Conservation (phyloP, 164 flowering plant species). For the Piper betle region DNA sequence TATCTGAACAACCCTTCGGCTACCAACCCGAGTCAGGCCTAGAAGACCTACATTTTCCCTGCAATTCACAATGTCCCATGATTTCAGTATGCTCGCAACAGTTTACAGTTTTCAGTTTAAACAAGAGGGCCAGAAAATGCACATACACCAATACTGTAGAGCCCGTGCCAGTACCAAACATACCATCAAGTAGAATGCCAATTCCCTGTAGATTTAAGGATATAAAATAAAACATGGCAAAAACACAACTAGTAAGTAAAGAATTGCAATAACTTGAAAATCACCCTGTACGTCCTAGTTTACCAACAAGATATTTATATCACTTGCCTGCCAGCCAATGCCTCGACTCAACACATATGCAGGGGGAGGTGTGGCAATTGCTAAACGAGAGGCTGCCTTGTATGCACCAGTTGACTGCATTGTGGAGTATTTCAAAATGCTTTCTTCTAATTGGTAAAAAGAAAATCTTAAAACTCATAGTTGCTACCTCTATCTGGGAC, state of each 20-base stretch:
- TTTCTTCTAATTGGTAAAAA: neutral
- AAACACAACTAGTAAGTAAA: neutral
- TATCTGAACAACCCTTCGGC: slow-evolving; percentile 94
- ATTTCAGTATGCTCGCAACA: neutral
- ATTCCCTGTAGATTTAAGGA: slow-evolving; percentile 52
- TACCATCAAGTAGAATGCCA: slow-evolving; percentile 83
- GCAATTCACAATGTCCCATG: slow-evolving; percentile 10
- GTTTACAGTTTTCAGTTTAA: neutral
- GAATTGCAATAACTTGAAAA: neutral
- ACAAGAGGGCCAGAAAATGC: neutral
- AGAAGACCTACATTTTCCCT: slow-evolving; percentile 98
- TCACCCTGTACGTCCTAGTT: neutral
- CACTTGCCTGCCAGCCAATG: slow-evolving; percentile 93
- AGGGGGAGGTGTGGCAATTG: slow-evolving; percentile 99
- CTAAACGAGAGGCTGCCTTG: slow-evolving; percentile 90
- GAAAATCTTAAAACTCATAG: slow-evolving; percentile 1
- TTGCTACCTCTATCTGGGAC: slow-evolving; percentile 36
- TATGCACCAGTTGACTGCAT: slow-evolving; percentile 93
- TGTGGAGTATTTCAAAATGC: slow-evolving; percentile 1
- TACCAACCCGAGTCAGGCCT: slow-evolving; percentile 93
- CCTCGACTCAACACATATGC: slow-evolving; percentile 96
- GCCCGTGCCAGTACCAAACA: slow-evolving; percentile 82
- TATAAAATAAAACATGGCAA: neutral
- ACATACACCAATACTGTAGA: slow-evolving; percentile 93
- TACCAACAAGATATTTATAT: neutral